Evolutionary conservation across 2,329 filamentous ascomycete species (phyloP).

Genomic region (Phoma herbarum): DNA sequence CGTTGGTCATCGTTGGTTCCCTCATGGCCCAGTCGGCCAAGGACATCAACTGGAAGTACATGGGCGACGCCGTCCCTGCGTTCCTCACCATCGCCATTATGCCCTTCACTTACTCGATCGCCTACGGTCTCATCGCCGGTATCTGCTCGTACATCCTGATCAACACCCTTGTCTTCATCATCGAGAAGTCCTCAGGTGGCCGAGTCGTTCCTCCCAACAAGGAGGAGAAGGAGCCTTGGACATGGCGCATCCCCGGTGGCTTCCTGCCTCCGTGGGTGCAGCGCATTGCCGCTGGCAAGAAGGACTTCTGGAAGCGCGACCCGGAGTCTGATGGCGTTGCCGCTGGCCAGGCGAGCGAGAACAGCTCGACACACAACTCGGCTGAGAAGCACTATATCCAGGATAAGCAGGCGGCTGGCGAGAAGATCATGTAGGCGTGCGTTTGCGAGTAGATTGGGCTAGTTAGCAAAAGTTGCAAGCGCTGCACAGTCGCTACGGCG

Average conservation of each 20-base stretch:
- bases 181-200: constrained; percentile 72
- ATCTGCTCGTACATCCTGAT: constrained; percentile 79
- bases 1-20: constrained; percentile 85
- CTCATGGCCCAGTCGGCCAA: constrained; percentile 82
- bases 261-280: constrained; percentile 77
- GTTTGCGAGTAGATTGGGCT: not conserved
- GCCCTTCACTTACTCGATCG: constrained; percentile 91
- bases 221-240: constrained; percentile 81
- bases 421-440: constrained; percentile 13
- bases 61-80: constrained; percentile 83
- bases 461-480: constrained; percentile 16
- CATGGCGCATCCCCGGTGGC: constrained; percentile 77
- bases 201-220: constrained; percentile 78
- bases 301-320: constrained; percentile 71
- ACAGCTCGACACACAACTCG: constrained; percentile 33
- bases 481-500: constrained; percentile 18
- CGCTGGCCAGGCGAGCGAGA: constrained; percentile 37
- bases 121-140: constrained; percentile 83
- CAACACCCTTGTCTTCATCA: constrained; percentile 74
- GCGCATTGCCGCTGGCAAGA: constrained; percentile 71
- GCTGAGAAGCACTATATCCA: constrained; percentile 37
- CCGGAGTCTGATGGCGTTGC: constrained; percentile 37
- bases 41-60: constrained; percentile 86
- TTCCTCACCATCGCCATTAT: constrained; percentile 86
- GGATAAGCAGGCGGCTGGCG: constrained; percentile 36